phyloP scores from a whole-genome alignment of 2,329 filamentous ascomycete genomes.

The Xylaria multiplex region DNA sequence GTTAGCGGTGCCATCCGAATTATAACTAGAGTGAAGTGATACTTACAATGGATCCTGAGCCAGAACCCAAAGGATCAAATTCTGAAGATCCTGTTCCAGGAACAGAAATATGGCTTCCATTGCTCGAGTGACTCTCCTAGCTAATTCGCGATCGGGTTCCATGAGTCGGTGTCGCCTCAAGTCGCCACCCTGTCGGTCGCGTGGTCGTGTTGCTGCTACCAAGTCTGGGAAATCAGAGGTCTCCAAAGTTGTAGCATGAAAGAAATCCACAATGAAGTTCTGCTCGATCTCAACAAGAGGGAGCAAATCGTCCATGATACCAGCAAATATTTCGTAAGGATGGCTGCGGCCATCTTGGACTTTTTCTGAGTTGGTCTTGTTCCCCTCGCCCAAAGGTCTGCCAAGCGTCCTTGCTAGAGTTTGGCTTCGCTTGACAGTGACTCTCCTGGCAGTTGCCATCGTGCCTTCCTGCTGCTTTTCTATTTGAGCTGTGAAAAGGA shows the following conservation, averaged over 20 bases:
- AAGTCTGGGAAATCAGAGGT: conserved; percentile 85
- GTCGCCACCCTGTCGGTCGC: conserved; percentile 76
- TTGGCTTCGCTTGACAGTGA: conserved; percentile 94
- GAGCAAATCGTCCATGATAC: conserved; percentile 81
- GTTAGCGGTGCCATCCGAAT: conserved; percentile 5
- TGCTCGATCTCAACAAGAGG: conserved; percentile 91
- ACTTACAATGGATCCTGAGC: conserved; percentile 83
- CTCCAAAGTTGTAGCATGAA: conserved; percentile 89
- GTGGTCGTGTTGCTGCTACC: conserved; percentile 72
- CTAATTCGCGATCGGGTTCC: conserved; percentile 88
- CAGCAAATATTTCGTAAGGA: conserved; percentile 83
- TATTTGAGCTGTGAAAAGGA: conserved; percentile 84
- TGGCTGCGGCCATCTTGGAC: conserved; percentile 72
- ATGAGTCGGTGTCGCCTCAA: conserved; percentile 79
- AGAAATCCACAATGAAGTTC: conserved; percentile 97
- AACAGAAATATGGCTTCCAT: conserved; percentile 92
- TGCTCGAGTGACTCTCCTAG: conserved; percentile 82
- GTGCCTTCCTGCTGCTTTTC: conserved; percentile 86
- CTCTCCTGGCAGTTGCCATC: conserved; percentile 81
- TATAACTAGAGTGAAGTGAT: neutral
- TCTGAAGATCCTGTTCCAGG: conserved; percentile 80
- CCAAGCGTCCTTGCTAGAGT: conserved; percentile 80
- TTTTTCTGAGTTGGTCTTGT: conserved; percentile 64
- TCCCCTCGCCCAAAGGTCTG: conserved; percentile 72
- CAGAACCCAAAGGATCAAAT: conserved; percentile 84